These are phyloP conservation scores for Wickerhamomyces tratensis DNA, from an alignment of 805 yeast genomes.

Conservation along the genomic window DNA sequence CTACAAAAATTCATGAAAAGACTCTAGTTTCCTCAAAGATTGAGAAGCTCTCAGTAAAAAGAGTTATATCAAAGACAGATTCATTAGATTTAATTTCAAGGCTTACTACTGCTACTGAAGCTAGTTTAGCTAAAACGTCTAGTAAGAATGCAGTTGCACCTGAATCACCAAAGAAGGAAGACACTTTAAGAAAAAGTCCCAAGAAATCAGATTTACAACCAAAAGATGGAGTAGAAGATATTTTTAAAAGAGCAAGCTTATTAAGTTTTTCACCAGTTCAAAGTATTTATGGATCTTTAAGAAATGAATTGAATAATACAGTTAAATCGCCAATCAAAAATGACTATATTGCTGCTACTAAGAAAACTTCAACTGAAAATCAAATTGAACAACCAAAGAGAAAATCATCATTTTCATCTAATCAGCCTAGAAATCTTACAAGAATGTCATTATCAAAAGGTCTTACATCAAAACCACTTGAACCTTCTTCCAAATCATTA, in stretches of 20 bases:
- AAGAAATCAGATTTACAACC: too few species aligned
- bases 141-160: too few species aligned
- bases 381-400: neutral
- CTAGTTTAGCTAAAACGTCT: too few species aligned
- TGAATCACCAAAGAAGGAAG: too few species aligned
- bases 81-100: too few species aligned
- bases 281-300: slow-evolving; percentile 16
- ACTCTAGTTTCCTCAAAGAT: too few species aligned
- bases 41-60: too few species aligned
- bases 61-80: too few species aligned
- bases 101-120: too few species aligned
- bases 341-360: too few species aligned
- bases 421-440: slow-evolving; percentile 1
- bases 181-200: too few species aligned
- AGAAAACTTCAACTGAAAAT: neutral
- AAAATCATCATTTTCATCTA: neutral
- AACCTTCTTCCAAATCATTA: slow-evolving; percentile 3
- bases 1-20: too few species aligned
- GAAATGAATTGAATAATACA: slow-evolving; percentile 14
- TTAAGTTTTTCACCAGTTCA: slow-evolving; percentile 17
- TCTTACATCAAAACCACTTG: slow-evolving; percentile 11
- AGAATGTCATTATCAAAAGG: slow-evolving; percentile 9
- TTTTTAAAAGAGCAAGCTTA: slow-evolving; percentile 6
- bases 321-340: neutral
- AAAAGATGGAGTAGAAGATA: neutral